These are phyloP conservation scores for Chlamydomonas incerta DNA, from an alignment of 139 green algal species.

Conservation along the genomic window DNA sequence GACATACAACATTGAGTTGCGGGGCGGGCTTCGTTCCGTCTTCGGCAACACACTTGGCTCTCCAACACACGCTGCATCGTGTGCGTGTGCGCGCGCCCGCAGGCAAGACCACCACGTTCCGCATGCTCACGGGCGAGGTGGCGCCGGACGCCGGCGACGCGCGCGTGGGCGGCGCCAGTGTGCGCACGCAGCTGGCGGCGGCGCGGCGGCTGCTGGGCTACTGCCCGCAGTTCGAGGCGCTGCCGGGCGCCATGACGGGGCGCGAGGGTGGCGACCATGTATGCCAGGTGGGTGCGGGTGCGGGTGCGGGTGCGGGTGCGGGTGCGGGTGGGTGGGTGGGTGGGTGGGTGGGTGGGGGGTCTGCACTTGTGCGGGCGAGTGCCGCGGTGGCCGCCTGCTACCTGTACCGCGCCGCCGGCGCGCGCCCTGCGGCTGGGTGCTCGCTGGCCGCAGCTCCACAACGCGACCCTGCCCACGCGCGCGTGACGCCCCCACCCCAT, in stretches of 20 bases:
- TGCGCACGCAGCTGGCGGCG: conserved; percentile 49
- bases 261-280: conserved; percentile 78
- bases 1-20: too few species aligned
- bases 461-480: too few species aligned
- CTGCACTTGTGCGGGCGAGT: too few species aligned
- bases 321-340: conserved; percentile 15
- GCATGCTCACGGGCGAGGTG: conserved; percentile 77
- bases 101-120: conserved; percentile 90
- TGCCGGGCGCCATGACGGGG: conserved; percentile 68
- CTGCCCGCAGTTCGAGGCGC: conserved; percentile 78
- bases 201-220: conserved; percentile 74
- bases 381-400: too few species aligned
- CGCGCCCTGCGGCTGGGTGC: too few species aligned
- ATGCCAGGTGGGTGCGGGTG: conserved; percentile 54
- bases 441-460: too few species aligned
- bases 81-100: too few species aligned
- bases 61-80: too few species aligned
- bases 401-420: too few species aligned
- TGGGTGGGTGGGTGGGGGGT: background rate
- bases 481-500: too few species aligned
- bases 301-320: background rate
- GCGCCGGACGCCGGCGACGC: conserved; percentile 69
- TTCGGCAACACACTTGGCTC: too few species aligned
- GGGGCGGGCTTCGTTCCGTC: too few species aligned
- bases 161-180: conserved; percentile 64